phyloP scores from a whole-genome alignment of 371 early-diverging fungal species.

The Dichotomocladium elegans region DNA sequence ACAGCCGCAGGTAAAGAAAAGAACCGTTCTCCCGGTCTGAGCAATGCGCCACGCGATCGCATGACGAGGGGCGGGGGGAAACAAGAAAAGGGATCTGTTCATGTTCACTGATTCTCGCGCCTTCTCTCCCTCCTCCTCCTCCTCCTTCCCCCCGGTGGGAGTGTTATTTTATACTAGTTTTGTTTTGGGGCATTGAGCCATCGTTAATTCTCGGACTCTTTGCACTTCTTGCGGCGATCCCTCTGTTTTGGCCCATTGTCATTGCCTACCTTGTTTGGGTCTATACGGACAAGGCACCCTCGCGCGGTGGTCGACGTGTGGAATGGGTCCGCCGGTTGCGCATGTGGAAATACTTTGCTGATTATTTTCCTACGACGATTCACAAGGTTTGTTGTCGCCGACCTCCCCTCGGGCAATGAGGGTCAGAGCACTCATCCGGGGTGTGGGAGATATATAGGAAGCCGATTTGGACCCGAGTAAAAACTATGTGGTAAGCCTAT shows the following conservation, averaged over 20 bases:
- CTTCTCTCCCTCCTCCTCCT: no score
- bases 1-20: constrained; percentile 46
- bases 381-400: constrained; percentile 49
- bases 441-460: constrained; percentile 31
- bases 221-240: constrained; percentile 14
- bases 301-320: constrained; percentile 66
- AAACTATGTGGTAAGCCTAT: constrained; percentile 37
- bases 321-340: constrained; percentile 48
- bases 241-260: constrained; percentile 60
- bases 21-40: constrained; percentile 6
- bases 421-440: not conserved
- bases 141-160: no score
- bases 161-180: not conserved
- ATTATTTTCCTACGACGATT: constrained; percentile 76
- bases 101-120: no score
- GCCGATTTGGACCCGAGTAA: constrained; percentile 62
- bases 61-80: no score
- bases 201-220: constrained; percentile 41
- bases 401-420: not conserved
- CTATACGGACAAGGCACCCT: constrained; percentile 56
- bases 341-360: constrained; percentile 72
- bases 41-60: no score
- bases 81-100: no score
- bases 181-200: constrained; percentile 21
- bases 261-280: constrained; percentile 66